Base-by-base conservation (phyloP, 306 rosid species). In the Corylus avellana region DNA sequence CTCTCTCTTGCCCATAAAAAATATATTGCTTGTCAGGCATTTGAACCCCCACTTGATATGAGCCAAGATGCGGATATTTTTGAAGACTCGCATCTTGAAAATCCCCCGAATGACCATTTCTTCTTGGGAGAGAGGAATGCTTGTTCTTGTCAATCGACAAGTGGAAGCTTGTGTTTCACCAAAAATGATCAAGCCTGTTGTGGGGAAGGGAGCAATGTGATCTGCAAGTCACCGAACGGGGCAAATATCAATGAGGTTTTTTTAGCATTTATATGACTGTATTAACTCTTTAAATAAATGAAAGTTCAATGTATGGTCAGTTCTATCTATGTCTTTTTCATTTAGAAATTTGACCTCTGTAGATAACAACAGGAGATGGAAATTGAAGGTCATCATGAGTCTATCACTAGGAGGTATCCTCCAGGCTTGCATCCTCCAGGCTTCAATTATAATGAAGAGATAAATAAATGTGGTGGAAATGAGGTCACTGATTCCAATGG, bases 21-120 rank as follows among this genome's bases (percentile, higher is more conserved):
- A 55, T 61, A 56, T 35, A 76, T 22, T 59, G 77, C 11, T 16
- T 84, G 77, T 57, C 80, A 95, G 98, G 97, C 90, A 84, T 95
- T 95, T 76, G 98, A 95, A 88, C 97, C 98, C 67, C 98, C 98
- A 10, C 77, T 95, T 84, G 98, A 91, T 90, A 89, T 95, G 93
- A 91, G 92, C 81, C 87, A 86, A 76, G 94, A 88, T 66, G 29
- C 70, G 48, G 93, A 92, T 80, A 73, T 73, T 77, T 77, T 83
- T 82, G 94, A 88, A 74, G 84, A 81, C 66, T 67, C 72, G 50
- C 88, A 73, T 81, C 74, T 35, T 79, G 88, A 82, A 81, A 71
- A 79, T 53, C 76, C 49, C 70, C 75, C 57, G 47, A 74, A 84
- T 61, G 77, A 82, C 53, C 82, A 81, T 75, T 63, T 80, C 42